These are phyloP conservation scores for Globisporangium parvum DNA, from an alignment of 352 stramenopile species.

Conservation along the genomic window DNA sequence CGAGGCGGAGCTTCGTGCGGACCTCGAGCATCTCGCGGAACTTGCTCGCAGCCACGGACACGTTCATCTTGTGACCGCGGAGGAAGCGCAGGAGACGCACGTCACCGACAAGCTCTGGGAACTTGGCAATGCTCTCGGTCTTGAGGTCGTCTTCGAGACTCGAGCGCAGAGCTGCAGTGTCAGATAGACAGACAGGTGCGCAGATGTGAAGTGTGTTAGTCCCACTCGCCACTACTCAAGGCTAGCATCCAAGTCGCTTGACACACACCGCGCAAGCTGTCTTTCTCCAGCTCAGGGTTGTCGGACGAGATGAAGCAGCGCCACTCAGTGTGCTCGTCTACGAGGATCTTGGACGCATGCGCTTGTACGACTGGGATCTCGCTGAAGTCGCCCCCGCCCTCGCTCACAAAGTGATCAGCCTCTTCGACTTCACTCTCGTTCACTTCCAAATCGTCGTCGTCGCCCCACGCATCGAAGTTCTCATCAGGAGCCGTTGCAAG, in stretches of 20 bases:
- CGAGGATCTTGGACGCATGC: constrained; percentile 45
- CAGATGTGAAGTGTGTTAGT: not conserved
- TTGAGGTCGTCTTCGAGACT: constrained; percentile 63
- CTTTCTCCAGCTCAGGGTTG: constrained; percentile 54
- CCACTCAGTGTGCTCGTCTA: constrained; percentile 58
- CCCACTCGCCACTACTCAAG: not conserved
- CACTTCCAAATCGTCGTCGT: not conserved
- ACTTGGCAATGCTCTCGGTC: constrained; percentile 25
- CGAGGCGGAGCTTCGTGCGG: constrained; percentile 48
- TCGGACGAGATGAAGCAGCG: constrained; percentile 60
- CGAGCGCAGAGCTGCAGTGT: constrained; percentile 33
- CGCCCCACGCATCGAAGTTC: not conserved
- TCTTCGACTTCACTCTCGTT: not conserved
- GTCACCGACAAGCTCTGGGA: constrained; percentile 46
- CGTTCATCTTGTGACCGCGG: constrained; percentile 70
- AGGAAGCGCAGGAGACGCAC: constrained; percentile 66
- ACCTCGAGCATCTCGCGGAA: constrained; percentile 62
- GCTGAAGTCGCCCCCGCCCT: constrained; percentile 21
- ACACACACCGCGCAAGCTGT: constrained; percentile 44
- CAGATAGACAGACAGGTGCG: not conserved
- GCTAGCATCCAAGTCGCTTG: not conserved
- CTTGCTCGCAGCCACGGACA: constrained; percentile 46
- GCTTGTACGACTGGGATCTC: constrained; percentile 59
- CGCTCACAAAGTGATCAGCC: not conserved
- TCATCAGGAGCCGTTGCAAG: not conserved